These are phyloP conservation scores for Coemansia sp. DNA, from an alignment of 192 early-diverging fungal species.

Conservation along the genomic window DNA sequence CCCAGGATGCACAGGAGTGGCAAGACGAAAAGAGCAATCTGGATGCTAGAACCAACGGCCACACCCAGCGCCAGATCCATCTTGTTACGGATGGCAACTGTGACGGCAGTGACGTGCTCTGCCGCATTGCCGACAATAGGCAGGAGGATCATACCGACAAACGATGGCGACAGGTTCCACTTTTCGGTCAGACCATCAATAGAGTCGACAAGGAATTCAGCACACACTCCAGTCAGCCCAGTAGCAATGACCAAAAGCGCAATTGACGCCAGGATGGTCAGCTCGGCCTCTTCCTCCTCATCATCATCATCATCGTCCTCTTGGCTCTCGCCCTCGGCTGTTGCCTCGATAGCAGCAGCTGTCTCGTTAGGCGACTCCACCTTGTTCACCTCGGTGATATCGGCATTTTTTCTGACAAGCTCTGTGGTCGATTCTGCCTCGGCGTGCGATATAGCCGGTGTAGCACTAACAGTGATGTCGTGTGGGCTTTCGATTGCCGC, in stretches of 20 bases:
- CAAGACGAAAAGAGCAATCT: slow-evolving; percentile 82
- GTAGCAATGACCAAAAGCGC: slow-evolving; percentile 65
- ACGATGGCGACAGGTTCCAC: slow-evolving; percentile 74
- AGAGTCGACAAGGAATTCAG: slow-evolving; percentile 81
- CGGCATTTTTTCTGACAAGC: slow-evolving; percentile 4
- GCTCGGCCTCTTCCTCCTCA: slow-evolving; percentile 64
- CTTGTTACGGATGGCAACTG: slow-evolving; percentile 80
- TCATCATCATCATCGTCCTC: slow-evolving; percentile 60
- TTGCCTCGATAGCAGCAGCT: slow-evolving; percentile 26
- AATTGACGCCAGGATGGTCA: slow-evolving; percentile 55
- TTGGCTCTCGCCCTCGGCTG: slow-evolving; percentile 54
- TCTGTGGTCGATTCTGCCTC: not conserved
- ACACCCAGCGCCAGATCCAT: slow-evolving; percentile 91
- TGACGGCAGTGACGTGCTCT: slow-evolving; percentile 82
- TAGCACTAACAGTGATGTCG: slow-evolving; percentile 6
- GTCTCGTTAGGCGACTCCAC: not conserved
- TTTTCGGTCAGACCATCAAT: slow-evolving; percentile 74
- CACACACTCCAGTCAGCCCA: slow-evolving; percentile 71
- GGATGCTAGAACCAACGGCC: slow-evolving; percentile 85
- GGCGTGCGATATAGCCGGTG: slow-evolving; percentile 6
- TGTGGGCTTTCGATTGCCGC: slow-evolving; percentile 4
- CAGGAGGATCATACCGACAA: slow-evolving; percentile 88
- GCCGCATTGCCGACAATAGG: slow-evolving; percentile 93
- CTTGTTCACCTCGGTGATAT: slow-evolving; percentile 8
- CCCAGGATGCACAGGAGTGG: slow-evolving; percentile 73